A percentile compares a stretch with the other conserved stretches of the same genome.
phyloP scores from a whole-genome alignment of 2,329 filamentous ascomycete genomes.

The Colletotrichum eleusines region DNA sequence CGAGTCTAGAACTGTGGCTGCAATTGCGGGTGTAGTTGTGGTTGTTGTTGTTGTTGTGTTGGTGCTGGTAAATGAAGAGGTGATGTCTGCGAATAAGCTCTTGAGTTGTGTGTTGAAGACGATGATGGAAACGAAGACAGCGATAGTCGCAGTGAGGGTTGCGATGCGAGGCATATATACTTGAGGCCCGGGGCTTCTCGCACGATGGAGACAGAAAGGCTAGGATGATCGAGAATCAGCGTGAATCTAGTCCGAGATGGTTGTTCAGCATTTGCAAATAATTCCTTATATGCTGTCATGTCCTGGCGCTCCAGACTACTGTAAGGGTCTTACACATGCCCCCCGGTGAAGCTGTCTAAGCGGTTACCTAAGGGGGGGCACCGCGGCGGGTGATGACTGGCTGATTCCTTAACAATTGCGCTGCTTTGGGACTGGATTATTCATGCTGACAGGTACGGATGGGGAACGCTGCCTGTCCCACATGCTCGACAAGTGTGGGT shows the following conservation, averaged over 20 bases:
- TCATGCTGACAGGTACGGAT: slow-evolving; percentile 41
- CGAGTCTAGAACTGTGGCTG: slow-evolving; percentile 30
- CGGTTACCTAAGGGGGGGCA: slow-evolving; percentile 30
- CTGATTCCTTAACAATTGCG: slow-evolving; percentile 13
- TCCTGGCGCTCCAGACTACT: neutral
- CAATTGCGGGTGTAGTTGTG: slow-evolving; percentile 33
- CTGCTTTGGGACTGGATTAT: slow-evolving; percentile 42
- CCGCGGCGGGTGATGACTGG: slow-evolving; percentile 9
- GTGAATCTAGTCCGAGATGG: slow-evolving; percentile 13
- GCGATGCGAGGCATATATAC: slow-evolving; percentile 57
- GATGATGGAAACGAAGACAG: slow-evolving; percentile 54
- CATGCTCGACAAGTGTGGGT: neutral
- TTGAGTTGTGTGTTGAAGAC: slow-evolving; percentile 47
- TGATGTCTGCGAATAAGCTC: slow-evolving; percentile 44
- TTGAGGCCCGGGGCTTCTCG: neutral
- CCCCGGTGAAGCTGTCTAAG: slow-evolving; percentile 34
- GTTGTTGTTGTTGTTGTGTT: slow-evolving; percentile 17
- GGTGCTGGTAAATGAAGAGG: slow-evolving; percentile 43
- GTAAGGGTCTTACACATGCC: slow-evolving; percentile 38
- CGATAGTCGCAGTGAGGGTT: slow-evolving; percentile 51
- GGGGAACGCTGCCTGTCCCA: slow-evolving; percentile 16
- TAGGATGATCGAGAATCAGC: slow-evolving; percentile 40
- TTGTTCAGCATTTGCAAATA: slow-evolving; percentile 44
- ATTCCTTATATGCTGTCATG: slow-evolving; percentile 29
- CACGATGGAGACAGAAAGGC: neutral